A percentile compares a stretch with the other conserved stretches of the same genome.
Conservation (phyloP, 495 filamentous ascomycete species). For the Hyaloscypha finlandica region DNA sequence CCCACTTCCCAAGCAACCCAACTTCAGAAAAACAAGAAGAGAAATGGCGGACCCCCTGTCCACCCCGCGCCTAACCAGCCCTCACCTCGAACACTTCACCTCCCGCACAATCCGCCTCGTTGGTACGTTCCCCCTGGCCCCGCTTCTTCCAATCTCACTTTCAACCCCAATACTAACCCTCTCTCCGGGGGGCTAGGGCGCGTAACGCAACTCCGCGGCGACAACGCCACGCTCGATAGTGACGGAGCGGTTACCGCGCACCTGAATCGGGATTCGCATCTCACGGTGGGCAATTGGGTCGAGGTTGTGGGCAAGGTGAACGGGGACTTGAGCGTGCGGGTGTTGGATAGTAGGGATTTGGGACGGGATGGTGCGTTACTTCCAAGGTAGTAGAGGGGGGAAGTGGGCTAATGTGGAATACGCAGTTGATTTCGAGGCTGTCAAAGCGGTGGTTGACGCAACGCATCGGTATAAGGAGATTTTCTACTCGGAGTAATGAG, state of each 20-base stretch:
- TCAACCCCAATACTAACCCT: background rate
- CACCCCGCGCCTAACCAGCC: constrained; percentile 70
- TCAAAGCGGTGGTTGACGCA: constrained; percentile 82
- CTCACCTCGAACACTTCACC: constrained; percentile 67
- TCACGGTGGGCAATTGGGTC: constrained; percentile 74
- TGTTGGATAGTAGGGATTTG: constrained; percentile 76
- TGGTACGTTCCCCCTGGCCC: background rate
- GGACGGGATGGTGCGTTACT: constrained; percentile 62
- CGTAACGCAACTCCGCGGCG: constrained; percentile 76
- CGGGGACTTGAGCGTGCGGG: constrained; percentile 72
- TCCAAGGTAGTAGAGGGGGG: constrained; percentile 1
- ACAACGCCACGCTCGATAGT: constrained; percentile 75
- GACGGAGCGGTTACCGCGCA: constrained; percentile 71
- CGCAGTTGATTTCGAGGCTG: constrained; percentile 72
- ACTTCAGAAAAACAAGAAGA: background rate
- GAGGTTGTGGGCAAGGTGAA: constrained; percentile 94
- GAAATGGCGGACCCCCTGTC: constrained; percentile 47
- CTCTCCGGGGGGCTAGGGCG: constrained; percentile 57
- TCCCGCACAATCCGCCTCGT: constrained; percentile 78
- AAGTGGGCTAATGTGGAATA: constrained; percentile 23
- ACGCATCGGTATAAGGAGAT: constrained; percentile 82
- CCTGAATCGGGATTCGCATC: constrained; percentile 77
- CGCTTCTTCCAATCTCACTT: background rate
- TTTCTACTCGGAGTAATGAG: constrained; percentile 53
- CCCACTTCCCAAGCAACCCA: background rate